Evolutionary conservation across 2,329 filamentous ascomycete genomes (phyloP), one percentile per base, ranked within the genome.

Genomic region (Tolypocladium endophyticum): DNA sequence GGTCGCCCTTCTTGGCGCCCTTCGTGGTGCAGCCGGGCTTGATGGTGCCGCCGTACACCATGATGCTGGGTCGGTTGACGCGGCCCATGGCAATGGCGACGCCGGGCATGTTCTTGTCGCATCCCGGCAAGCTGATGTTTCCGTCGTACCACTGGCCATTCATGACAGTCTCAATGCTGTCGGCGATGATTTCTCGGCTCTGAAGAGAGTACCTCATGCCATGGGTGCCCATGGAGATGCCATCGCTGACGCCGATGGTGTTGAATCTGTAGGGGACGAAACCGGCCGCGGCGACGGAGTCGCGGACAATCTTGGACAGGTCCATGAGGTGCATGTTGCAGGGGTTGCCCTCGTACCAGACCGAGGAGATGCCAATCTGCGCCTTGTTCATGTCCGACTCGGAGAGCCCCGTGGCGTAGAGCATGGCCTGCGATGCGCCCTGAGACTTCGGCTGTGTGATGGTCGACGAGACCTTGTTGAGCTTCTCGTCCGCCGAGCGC

Each of bases 31-130:
- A 97, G 55, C 94, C 94, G 43, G 94, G 90, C 72, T 89, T 87
- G 73, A 97, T 99, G 50, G 90, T 92, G 56, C 94, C 94, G 66
- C 94, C 94, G 71, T 99, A 99, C 36, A 99, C 90, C 94, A 99
- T 99, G 71, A 99, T 81, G 68, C 90, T 92, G 36, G 94, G 94
- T 55, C 94, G 82, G 79, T 99, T 97, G 65, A 97, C 86, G 67
- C 94, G 85, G 43, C 92, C 93, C 90, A 97, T 97, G 60, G 92
- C 94, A 70, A 94, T 94, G 68, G 92, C 78, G 16, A 94, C 90
- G 74, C 90, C 90, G 1, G 92, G 92, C 94, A 99, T 97, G 79
- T 99, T 99, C 86, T 99, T 99, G 83, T 99, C 94, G 76, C 94
- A 99, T 56, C 94, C 94, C 18, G 94, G 94, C 68, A 99, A 89